A percentile compares a stretch with the other conserved stretches of the same genome.
Evolutionary conservation across 106 monocot genomes (phyloP).

Genomic region (Posidonia australis): DNA sequence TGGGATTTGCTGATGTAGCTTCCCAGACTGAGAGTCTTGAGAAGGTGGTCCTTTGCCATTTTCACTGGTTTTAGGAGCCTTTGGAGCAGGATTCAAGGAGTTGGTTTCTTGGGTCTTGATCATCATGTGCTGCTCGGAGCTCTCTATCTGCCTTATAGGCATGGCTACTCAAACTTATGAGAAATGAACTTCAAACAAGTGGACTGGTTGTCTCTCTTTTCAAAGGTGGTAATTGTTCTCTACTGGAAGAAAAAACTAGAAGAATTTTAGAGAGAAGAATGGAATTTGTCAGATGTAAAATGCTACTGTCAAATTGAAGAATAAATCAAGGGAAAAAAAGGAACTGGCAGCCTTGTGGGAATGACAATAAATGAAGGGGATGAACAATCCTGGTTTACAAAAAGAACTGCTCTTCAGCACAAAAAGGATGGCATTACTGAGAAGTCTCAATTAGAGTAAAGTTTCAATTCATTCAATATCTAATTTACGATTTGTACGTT

Average conservation of each 20-base stretch:
- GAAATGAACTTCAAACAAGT: constrained; percentile 1
- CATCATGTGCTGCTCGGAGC: constrained; percentile 30
- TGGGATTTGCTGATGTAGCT: not conserved
- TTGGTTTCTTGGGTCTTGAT: constrained; percentile 21
- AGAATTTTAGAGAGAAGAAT: no score
- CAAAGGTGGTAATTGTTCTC: not conserved
- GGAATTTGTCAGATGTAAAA: not conserved
- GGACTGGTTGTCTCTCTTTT: not conserved
- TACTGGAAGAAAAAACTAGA: not conserved
- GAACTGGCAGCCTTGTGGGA: not conserved
- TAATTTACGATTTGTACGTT: not conserved
- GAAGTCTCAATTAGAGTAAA: not conserved
- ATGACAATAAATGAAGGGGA: not conserved
- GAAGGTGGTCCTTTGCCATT: constrained; percentile 20
- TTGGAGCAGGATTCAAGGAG: constrained; percentile 7
- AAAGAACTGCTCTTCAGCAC: not conserved
- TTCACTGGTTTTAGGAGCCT: constrained; percentile 14
- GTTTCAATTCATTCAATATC: not conserved
- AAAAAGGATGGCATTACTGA: not conserved
- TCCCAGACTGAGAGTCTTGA: constrained; percentile 2
- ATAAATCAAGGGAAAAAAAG: not conserved
- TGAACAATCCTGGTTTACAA: not conserved
- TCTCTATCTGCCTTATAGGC: constrained; percentile 33
- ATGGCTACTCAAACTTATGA: constrained; percentile 11
- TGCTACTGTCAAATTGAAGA: not conserved